Base-by-base conservation (phyloP, 1,284 basidiomycete genomes). In the Cutaneotrichosporon dermatis region DNA sequence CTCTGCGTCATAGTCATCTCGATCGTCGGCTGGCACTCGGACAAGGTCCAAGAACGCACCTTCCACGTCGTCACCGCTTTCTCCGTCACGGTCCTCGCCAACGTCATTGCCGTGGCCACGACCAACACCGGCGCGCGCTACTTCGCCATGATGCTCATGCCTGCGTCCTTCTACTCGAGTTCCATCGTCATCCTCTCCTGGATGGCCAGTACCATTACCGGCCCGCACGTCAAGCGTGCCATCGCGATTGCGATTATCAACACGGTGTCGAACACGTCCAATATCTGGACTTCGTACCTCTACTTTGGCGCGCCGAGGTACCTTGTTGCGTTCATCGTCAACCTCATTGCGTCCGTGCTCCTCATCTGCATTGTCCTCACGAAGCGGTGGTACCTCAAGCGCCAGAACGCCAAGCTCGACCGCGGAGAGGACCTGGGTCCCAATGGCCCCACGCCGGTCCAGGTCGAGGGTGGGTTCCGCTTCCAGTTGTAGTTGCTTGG, bases 21-120 rank as follows among this genome's bases (percentile, higher is more conserved):
- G 41, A 41, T 74, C 55, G 73, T 70, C 62, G 75, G 75, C 15
- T 69, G 64, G 65, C 69, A 72, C 60, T 72, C 69, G 13, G 76
- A 76, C 67, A 71, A 72, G 62, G 72, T 63, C 51, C 66, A 66
- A 16, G 69, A 74, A 52, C 70, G 75, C 40, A 15, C 59, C 13
- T 55, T 54, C 40, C 62, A 66, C 61, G 44, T 64, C 34, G 49
- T 59, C 43, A n/a, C 15, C 3, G 60, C 66, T 2, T 59, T 66
- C 33, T 2, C 39, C 16, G 12, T 86, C 25, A 87, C 86, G 12
- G 83, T 88, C 50, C 53, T 87, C n/a, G 89, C 88, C 5, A 90
- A 90, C 72, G 68, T 87, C 51, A 84, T 92, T 54, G 86, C 89
- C 2, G 82, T 87, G 57, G 60, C 73, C 0, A 78, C 78, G 0